Evolutionary conservation across 2,329 filamentous ascomycete species (phyloP).

Genomic region (Cylindrodendrum hubeiense): DNA sequence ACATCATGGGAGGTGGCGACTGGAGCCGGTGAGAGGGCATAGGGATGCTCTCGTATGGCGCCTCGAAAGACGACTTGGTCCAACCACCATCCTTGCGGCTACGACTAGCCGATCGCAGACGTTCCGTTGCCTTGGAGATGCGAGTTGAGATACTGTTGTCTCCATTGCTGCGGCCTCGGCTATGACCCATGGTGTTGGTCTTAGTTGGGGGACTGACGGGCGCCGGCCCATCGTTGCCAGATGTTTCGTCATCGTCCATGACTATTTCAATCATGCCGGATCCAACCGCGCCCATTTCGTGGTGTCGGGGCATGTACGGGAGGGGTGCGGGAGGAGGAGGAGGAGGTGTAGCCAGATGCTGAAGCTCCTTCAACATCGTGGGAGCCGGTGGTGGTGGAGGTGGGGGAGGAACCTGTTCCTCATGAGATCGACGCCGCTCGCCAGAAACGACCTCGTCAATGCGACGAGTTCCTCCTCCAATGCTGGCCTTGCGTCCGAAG

Average conservation of each 20-base stretch:
- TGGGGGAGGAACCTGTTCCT: constrained; percentile 63
- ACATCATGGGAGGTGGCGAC: constrained; percentile 53
- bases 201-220: constrained; percentile 52
- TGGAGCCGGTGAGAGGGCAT: constrained; percentile 45
- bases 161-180: constrained; percentile 67
- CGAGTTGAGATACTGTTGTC: constrained; percentile 66
- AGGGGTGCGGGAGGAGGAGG: constrained; percentile 73
- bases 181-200: constrained; percentile 57
- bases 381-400: constrained; percentile 67
- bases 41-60: constrained; percentile 58
- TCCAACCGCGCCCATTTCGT: constrained; percentile 59
- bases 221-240: constrained; percentile 38
- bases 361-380: constrained; percentile 71
- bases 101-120: constrained; percentile 71
- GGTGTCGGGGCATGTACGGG: constrained; percentile 56
- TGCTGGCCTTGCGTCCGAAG: constrained; percentile 51
- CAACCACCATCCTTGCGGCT: constrained; percentile 59
- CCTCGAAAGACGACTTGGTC: constrained; percentile 46
- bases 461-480: constrained; percentile 55
- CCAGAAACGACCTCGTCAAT: constrained; percentile 61
- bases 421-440: constrained; percentile 61
- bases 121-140: constrained; percentile 69
- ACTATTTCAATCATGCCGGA: constrained; percentile 75
- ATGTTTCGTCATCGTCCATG: constrained; percentile 69
- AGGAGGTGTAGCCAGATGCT: constrained; percentile 71